Conservation (phyloP, 2,329 filamentous ascomycete genomes). For the Microdochium trichocladiopsis region DNA sequence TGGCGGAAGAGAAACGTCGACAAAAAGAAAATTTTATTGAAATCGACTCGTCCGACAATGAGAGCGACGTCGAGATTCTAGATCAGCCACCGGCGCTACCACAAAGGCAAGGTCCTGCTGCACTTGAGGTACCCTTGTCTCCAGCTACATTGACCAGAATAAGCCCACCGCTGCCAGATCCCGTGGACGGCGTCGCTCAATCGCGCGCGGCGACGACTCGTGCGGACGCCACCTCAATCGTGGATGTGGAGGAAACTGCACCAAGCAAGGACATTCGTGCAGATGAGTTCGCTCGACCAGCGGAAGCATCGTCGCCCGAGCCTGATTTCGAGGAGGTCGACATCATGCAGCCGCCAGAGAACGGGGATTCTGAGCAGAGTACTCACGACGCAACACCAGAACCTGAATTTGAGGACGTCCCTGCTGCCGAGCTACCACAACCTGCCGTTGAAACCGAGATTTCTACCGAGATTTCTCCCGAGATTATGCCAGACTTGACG, state of each 20-base stretch:
- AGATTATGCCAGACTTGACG: conserved; percentile 1
- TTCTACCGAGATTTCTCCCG: background rate
- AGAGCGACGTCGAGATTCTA: conserved; percentile 50
- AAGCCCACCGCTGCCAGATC: conserved; percentile 9
- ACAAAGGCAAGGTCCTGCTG: conserved; percentile 6
- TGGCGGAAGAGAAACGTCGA: conserved; percentile 42
- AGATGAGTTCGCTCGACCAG: conserved; percentile 2
- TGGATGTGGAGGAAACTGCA: conserved; percentile 4
- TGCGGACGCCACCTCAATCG: conserved; percentile 3
- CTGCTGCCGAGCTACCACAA: conserved; percentile 4
- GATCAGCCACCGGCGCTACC: conserved; percentile 32
- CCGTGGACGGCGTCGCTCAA: conserved; percentile 1
- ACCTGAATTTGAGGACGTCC: conserved; percentile 15
- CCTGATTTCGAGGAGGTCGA: conserved; percentile 29
- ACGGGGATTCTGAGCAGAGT: conserved; percentile 6
- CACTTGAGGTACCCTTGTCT: conserved; percentile 8
- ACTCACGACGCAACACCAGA: conserved; percentile 4
- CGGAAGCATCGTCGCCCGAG: conserved; percentile 14
- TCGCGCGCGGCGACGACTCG: background rate
- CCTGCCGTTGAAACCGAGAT: conserved; percentile 8
- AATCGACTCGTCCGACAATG: conserved; percentile 55
- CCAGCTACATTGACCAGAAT: conserved; percentile 12
- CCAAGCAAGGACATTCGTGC: background rate
- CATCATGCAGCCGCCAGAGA: conserved; percentile 14
- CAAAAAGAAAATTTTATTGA: conserved; percentile 47